A percentile compares a stretch with the other conserved stretches of the same genome.
Evolutionary conservation across 371 early-diverging fungal species (phyloP).

Genomic region (Lichtheimia hyalospora): DNA sequence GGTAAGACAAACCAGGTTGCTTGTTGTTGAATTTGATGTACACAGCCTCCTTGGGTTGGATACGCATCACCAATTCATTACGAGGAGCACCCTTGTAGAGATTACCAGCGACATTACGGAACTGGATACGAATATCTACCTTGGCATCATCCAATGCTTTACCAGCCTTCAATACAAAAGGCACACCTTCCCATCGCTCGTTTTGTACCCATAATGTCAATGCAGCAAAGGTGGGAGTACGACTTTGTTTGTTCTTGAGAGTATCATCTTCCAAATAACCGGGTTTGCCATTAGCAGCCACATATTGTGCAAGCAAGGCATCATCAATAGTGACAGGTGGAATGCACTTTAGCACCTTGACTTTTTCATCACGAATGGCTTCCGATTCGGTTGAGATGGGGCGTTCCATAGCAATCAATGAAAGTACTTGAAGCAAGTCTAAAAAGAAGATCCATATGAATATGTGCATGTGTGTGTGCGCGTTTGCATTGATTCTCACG

Average conservation of each 20-base stretch:
- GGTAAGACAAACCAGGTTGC: slow-evolving; percentile 74
- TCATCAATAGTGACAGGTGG: slow-evolving; percentile 75
- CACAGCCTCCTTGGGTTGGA: slow-evolving; percentile 92
- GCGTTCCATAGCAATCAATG: slow-evolving; percentile 92
- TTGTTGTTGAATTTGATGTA: slow-evolving; percentile 96
- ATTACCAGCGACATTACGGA: slow-evolving; percentile 82
- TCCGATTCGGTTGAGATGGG: slow-evolving; percentile 87
- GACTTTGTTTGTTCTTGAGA: slow-evolving; percentile 58
- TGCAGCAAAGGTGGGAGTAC: slow-evolving; percentile 87
- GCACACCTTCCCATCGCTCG: slow-evolving; percentile 91
- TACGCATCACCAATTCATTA: slow-evolving; percentile 94
- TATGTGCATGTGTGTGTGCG: not conserved
- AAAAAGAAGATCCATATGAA: not conserved
- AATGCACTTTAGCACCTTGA: slow-evolving; percentile 86
- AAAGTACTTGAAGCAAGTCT: slow-evolving; percentile 87
- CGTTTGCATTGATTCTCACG: slow-evolving; percentile 40
- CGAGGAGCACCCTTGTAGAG: slow-evolving; percentile 74
- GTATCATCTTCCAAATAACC: slow-evolving; percentile 93
- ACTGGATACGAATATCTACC: slow-evolving; percentile 89
- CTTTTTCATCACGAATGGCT: slow-evolving; percentile 92
- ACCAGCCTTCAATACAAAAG: slow-evolving; percentile 89
- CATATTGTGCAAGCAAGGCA: slow-evolving; percentile 90
- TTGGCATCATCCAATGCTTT: slow-evolving; percentile 88
- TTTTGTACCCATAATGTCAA: slow-evolving; percentile 80
- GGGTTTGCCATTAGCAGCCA: slow-evolving; percentile 70